phyloP scores from a whole-genome alignment of 768 basidiomycete genomes.

The Leccinum broughii region DNA sequence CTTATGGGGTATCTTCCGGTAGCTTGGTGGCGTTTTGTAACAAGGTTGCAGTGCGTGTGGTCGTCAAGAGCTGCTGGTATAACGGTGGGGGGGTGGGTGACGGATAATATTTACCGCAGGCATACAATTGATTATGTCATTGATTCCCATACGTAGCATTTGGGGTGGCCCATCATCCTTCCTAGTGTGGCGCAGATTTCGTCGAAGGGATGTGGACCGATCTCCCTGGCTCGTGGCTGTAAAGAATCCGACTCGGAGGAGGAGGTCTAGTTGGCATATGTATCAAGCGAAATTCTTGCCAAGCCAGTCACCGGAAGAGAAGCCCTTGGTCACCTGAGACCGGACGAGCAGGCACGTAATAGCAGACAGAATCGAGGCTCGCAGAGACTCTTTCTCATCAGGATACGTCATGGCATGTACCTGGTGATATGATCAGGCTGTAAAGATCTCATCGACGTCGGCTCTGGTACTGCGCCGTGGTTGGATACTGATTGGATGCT shows the following conservation, averaged over 20 bases:
- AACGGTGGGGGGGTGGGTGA: not conserved
- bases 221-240: slow-evolving; percentile 1
- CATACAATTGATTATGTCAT: slow-evolving; percentile 19
- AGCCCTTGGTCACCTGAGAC: not conserved
- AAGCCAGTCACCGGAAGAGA: slow-evolving; percentile 1
- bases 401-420: slow-evolving; percentile 12
- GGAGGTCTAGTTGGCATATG: not conserved
- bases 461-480: slow-evolving; percentile 7
- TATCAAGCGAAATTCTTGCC: not conserved
- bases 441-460: slow-evolving; percentile 1
- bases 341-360: slow-evolving; percentile 14
- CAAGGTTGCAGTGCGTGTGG: not conserved
- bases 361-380: not conserved
- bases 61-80: not conserved
- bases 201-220: not conserved
- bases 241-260: not conserved
- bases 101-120: not conserved
- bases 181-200: slow-evolving; percentile 12
- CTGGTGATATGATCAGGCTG: slow-evolving; percentile 2
- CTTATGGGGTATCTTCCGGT: not conserved
- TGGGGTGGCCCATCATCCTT: slow-evolving; percentile 9
- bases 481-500: slow-evolving; percentile 7
- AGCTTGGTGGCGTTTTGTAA: not conserved
- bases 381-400: slow-evolving; percentile 1
- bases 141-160: slow-evolving; percentile 15